phyloP scores from a whole-genome alignment of 2,329 filamentous ascomycete species.

The Fusarium clavum region DNA sequence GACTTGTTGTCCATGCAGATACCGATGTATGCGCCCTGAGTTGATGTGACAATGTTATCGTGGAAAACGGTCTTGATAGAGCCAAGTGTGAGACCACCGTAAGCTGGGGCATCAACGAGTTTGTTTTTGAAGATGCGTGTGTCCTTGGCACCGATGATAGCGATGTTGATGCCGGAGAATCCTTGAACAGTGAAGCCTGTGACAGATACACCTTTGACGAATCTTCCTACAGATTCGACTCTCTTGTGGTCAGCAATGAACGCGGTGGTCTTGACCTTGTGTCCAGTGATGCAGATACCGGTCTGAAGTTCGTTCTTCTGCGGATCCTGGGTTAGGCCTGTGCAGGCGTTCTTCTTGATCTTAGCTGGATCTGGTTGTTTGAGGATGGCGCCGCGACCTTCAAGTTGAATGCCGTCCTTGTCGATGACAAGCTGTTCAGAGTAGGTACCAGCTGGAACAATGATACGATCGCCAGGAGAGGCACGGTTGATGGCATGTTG shows the following conservation, averaged over 20 bases:
- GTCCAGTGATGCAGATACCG: conserved; percentile 53
- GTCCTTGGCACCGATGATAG: conserved; percentile 50
- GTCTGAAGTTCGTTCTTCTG: conserved; percentile 25
- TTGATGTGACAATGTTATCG: conserved; percentile 46
- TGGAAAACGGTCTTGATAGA: conserved; percentile 47
- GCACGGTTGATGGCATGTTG: conserved; percentile 48
- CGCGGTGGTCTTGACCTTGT: conserved; percentile 39
- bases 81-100: conserved; percentile 53
- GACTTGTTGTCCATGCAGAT: conserved; percentile 53
- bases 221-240: conserved; percentile 42
- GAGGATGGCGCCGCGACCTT: conserved; percentile 47
- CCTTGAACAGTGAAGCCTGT: conserved; percentile 49
- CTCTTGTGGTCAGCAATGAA: conserved; percentile 49
- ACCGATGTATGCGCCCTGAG: conserved; percentile 42
- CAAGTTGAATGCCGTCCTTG: conserved; percentile 50
- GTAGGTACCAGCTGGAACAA: conserved; percentile 50
- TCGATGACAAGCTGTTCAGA: conserved; percentile 51
- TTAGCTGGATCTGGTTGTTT: conserved; percentile 24
- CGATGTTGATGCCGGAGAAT: conserved; percentile 53
- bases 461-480: conserved; percentile 47
- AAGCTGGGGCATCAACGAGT: conserved; percentile 36
- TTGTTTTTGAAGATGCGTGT: conserved; percentile 32
- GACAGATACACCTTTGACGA: conserved; percentile 49
- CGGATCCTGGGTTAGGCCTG: conserved; percentile 45
- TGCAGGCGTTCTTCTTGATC: conserved; percentile 47